Evolutionary conservation across 1,284 basidiomycete genomes (phyloP).

Genomic region (Anthracocystis panici-leucophaei): DNA sequence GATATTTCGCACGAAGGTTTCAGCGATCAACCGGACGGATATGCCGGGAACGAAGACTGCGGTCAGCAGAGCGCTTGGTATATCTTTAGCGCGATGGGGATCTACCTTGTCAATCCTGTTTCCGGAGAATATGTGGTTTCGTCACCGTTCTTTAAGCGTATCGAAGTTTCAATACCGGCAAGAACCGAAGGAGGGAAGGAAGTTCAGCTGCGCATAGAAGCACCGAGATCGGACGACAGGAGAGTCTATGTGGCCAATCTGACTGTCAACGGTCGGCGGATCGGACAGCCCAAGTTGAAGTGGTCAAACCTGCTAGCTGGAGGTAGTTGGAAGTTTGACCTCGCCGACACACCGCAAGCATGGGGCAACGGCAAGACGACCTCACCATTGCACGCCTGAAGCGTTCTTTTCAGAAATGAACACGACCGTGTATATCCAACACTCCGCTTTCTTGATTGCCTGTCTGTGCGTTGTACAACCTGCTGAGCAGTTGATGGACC

Average conservation of each 20-base stretch:
- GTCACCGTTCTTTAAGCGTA: conserved; percentile 79
- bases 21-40: conserved; percentile 77
- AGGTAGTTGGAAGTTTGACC: conserved; percentile 39
- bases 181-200: neutral
- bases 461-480: neutral
- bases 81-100: conserved; percentile 80
- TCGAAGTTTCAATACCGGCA: conserved; percentile 75
- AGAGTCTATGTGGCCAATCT: conserved; percentile 32
- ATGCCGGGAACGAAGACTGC: conserved; percentile 87
- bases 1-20: conserved; percentile 77
- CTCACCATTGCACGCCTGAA: conserved; percentile 13
- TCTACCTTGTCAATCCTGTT: conserved; percentile 81
- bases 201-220: conserved; percentile 22
- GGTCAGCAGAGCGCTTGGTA: conserved; percentile 91
- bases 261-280: conserved; percentile 23
- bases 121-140: conserved; percentile 75
- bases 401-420: neutral
- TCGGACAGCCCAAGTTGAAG: conserved; percentile 26
- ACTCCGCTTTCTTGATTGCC: neutral
- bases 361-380: conserved; percentile 34
- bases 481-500: too few species aligned
- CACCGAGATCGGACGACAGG: conserved; percentile 24
- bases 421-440: conserved; percentile 81
- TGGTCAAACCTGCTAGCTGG: conserved; percentile 41
- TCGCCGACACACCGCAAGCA: conserved; percentile 14